Conservation (phyloP, 2,329 filamentous ascomycete species). For the Zalaria obscura region DNA sequence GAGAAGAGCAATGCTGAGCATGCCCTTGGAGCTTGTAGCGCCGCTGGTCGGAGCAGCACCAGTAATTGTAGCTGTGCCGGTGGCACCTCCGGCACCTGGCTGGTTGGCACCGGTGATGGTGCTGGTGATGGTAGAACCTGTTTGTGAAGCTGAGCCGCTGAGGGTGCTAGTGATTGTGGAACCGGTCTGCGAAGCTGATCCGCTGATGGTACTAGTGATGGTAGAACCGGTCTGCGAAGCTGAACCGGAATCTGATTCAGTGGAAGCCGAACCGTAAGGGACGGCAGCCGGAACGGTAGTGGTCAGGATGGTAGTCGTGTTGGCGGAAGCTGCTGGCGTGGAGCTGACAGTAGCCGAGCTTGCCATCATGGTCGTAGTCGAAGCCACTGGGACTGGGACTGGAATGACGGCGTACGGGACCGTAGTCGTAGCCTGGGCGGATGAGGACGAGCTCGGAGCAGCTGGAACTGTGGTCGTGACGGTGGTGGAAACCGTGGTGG, state of each 20-base stretch:
- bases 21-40: too few relatives aligned
- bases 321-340: neutral
- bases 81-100: neutral
- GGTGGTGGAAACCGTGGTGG: neutral
- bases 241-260: neutral
- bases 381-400: neutral
- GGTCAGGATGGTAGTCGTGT: neutral
- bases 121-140: neutral
- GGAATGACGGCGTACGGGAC: neutral
- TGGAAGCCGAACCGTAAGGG: neutral
- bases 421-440: neutral
- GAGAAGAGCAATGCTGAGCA: too few relatives aligned
- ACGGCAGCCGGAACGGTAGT: neutral
- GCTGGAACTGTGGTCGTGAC: neutral
- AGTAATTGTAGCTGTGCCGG: neutral
- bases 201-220: neutral
- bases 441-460: neutral
- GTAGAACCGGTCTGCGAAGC: neutral
- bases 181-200: neutral
- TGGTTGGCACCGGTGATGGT: conserved; percentile 1
- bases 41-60: neutral
- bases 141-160: neutral
- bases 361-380: neutral
- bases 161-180: too few relatives aligned
- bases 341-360: neutral